Evolutionary conservation across 495 filamentous ascomycete genomes (phyloP), one percentile per base, ranked within the genome.

Genomic region (Penicillium lagena): DNA sequence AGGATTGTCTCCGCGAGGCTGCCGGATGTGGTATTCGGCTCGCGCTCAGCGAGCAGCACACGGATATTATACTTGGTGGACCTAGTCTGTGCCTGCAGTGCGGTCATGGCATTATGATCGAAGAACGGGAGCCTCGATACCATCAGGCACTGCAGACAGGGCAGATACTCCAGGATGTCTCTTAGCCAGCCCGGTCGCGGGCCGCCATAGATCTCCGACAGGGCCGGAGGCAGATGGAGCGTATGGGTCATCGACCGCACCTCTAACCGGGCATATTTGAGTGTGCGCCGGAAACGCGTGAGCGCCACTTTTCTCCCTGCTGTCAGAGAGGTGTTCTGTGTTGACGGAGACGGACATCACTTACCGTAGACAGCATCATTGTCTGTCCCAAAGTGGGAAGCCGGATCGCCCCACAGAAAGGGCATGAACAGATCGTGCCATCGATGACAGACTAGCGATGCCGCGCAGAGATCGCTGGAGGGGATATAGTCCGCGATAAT

Each of bases 381-480:
- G 12, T 81, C 72, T 10, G 68, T 73, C 29, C 78, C 79, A 55
- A 84, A 85, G 50, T 81, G 77, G 17, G 79, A 78, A 0, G 76
- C 78, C 27, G 82, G 82, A 53, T 79, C 70, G n/a, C 80, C 80
- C 82, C 82, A 86, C 0, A 86, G 63, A 49, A 74, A 74, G 1
- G 80, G 78, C 51, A 73, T 67, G 42, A 84, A 82, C n/a, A 78
- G 62, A 37, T 60, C 52, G 57, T 83, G 77, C 77, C 81, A 81
- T 60, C 67, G 64, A 37, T 59, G 72, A 55, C 73, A 79, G 13
- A 82, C 81, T 30, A 82, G 55, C 9, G 75, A 74, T 3, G 73
- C 74, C 9, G 78, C 71, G 52, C 78, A 82, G 1, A 85, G 63
- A 44, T 84, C 79, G 27, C 68, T 66, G 1, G 77, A 78, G 1